These are phyloP conservation scores for Austroboletus novae-zelandiae DNA, from an alignment of 1,284 basidiomycete genomes.

Conservation along the genomic window DNA sequence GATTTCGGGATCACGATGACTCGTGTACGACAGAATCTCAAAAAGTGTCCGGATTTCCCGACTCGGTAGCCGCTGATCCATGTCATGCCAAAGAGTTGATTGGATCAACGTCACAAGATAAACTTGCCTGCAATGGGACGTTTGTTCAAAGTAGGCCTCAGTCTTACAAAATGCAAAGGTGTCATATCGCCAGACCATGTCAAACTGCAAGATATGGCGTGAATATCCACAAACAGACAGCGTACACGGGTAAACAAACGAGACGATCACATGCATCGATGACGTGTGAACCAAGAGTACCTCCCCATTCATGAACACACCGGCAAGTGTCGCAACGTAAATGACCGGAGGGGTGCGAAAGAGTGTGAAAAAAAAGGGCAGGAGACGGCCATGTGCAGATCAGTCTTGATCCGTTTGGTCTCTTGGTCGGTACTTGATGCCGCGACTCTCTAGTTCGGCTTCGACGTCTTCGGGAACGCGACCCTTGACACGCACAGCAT, in stretches of 20 bases:
- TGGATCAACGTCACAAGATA: no score
- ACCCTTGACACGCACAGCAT: conserved; percentile 85
- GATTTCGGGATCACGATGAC: no score
- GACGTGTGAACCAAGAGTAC: conserved; percentile 20
- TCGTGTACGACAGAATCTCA: no score
- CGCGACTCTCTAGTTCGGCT: conserved; percentile 67
- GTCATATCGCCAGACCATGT: background rate
- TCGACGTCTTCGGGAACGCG: conserved; percentile 86
- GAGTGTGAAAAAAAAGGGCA: background rate
- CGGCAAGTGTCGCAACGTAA: background rate
- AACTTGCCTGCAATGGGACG: no score
- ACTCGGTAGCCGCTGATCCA: no score
- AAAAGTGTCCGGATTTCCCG: no score
- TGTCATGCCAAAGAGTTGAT: no score
- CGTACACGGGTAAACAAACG: background rate
- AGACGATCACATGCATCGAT: conserved; percentile 7
- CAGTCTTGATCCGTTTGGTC: conserved; percentile 74
- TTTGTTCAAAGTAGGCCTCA: no score
- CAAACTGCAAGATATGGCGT: conserved; percentile 1
- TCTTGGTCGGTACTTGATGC: conserved; percentile 78
- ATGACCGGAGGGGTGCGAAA: background rate
- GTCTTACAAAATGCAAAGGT: no score
- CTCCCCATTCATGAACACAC: background rate
- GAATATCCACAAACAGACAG: conserved; percentile 2
- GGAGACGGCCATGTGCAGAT: conserved; percentile 11